Evolutionary conservation across 2,329 filamentous ascomycete species (phyloP).

Genomic region (Endoconidiophora laricicola): DNA sequence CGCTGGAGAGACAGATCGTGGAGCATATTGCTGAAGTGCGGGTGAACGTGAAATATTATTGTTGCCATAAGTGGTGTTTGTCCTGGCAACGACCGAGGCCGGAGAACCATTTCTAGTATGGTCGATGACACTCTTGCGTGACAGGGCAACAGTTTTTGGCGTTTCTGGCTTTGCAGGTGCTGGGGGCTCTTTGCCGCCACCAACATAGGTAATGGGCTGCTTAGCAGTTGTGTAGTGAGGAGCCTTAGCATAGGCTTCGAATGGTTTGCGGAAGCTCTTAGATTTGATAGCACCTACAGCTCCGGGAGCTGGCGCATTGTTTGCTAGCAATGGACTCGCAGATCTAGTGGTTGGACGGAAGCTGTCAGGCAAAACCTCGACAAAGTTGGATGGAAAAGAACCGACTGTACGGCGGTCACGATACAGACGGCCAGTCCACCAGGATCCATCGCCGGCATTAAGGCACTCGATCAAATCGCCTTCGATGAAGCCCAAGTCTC

Average conservation of each 20-base stretch:
- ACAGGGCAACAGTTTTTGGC: constrained; percentile 6
- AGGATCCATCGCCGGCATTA: constrained; percentile 91
- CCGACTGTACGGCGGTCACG: constrained; percentile 83
- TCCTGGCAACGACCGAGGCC: constrained; percentile 1
- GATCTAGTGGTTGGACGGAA: constrained; percentile 60
- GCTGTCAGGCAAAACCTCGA: constrained; percentile 69
- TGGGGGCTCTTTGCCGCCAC: constrained; percentile 24
- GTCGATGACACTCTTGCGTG: constrained; percentile 6
- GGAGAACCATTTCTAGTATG: constrained; percentile 5
- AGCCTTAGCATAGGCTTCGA: constrained; percentile 49
- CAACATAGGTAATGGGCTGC: constrained; percentile 39
- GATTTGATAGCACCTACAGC: constrained; percentile 30
- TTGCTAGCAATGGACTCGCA: constrained; percentile 41
- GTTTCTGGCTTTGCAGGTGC: constrained; percentile 20
- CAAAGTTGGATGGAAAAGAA: constrained; percentile 93
- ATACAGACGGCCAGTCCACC: constrained; percentile 91
- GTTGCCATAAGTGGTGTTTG: constrained; percentile 9
- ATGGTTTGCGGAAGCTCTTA: constrained; percentile 48
- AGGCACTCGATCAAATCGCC: constrained; percentile 96
- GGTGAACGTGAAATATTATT: constrained; percentile 6
- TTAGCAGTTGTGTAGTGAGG: constrained; percentile 49
- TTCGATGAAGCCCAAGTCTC: constrained; percentile 91
- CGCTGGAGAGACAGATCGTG: constrained; percentile 11
- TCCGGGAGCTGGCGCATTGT: constrained; percentile 31
- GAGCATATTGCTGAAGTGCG: constrained; percentile 8